Base-by-base conservation (phyloP, 257 asterid genomes). In the Fraxinus americana region DNA sequence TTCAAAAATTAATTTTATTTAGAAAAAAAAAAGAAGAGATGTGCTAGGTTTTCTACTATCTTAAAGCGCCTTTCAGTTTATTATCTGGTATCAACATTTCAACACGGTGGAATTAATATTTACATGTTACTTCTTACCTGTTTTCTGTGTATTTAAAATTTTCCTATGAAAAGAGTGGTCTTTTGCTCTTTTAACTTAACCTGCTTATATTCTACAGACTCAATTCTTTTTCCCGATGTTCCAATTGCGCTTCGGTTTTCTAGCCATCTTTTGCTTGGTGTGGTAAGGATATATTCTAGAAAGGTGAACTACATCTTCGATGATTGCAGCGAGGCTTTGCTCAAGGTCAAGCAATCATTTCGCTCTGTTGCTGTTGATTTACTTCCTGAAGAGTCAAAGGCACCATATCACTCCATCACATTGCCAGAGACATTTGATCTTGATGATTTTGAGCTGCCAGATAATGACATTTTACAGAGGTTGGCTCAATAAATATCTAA, bases 371-470 rank as follows among this genome's bases (percentile, higher is more conserved):
- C 97, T 76, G 99, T 96, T 76, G 99, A 96, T 87, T 86, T 96
- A 74, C 99, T 97, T 29, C 99, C 98, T 25, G 99, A 96, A 91
- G 92, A 96, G 84, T 90, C 99, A 21, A 96, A 91, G 88, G 99
- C 99, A 7, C 99, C 99, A 35, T 96, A 96, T 83, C 94, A 96
- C 85, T 93, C 99, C 70, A 93, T 96, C 85, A 93, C 99, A 36
- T 83, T 96, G 90, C 99, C 99, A 0, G 99, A 96, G 87, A 93
- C 97, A 10, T 96, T 96, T 83, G 98, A 96, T 82, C 99, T 96
- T 73, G 99, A 96, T 86, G 98, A 93, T 87, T 96, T 96, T 85
- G 99, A 96, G 89, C 90, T 93, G 83, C 98, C 99, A 68, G 99
- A 96, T 80, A 93, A 81, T 89, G 99, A 96, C 70, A 82, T 89